Evolutionary conservation across 768 basidiomycete species (phyloP).

Genomic region (Rhodotorula graminis): DNA sequence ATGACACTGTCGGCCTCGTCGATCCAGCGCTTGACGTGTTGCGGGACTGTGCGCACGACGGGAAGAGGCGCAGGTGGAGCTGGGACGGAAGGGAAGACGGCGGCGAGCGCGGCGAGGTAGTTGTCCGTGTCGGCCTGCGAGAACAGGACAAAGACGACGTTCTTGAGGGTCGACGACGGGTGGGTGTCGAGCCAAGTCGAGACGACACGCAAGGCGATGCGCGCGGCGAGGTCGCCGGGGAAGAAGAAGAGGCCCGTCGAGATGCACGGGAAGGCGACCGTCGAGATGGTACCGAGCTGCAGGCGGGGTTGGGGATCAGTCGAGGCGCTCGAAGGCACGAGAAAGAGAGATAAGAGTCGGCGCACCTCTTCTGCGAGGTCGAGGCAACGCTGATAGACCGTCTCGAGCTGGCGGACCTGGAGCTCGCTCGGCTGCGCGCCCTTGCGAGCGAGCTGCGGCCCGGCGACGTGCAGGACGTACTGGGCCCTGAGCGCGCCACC

Average conservation of each 20-base stretch:
- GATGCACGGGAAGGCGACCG: conserved; percentile 19
- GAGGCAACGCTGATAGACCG: background rate
- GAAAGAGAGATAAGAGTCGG: background rate
- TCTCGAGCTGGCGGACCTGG: background rate
- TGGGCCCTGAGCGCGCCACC: background rate
- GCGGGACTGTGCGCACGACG: too few species aligned
- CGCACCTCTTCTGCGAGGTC: conserved; percentile 11
- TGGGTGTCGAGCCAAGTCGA: conserved; percentile 7
- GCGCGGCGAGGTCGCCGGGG: background rate
- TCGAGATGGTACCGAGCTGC: background rate
- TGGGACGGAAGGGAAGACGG: background rate
- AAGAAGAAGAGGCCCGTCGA: conserved; percentile 21
- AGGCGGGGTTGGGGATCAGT: too few species aligned
- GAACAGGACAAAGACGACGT: conserved; percentile 22
- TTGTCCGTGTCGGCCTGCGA: background rate
- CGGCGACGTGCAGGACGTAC: conserved; percentile 7
- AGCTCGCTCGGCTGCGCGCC: background rate
- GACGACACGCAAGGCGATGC: background rate
- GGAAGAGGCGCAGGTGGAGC: background rate
- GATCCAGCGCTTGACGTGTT: too few species aligned
- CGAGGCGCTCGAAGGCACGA: background rate
- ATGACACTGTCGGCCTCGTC: too few species aligned
- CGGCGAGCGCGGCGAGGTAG: conserved; percentile 5
- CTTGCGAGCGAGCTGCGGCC: conserved; percentile 4
- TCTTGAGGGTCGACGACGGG: background rate